Conservation (phyloP, 352 stramenopile genomes). For the Pythium rishiriense region DNA sequence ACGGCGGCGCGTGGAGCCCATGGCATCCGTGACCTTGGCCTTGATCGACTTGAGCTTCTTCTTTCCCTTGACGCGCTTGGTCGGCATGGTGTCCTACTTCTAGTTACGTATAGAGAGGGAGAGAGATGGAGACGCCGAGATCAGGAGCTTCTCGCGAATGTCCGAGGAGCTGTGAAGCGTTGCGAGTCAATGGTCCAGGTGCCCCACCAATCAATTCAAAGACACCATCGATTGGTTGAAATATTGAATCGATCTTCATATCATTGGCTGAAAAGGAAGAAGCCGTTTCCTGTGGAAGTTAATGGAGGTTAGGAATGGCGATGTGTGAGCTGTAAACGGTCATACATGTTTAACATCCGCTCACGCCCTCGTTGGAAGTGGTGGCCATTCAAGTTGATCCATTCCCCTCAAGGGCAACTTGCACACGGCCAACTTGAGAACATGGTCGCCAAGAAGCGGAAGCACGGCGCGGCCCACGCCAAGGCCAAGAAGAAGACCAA, state of each 20-base stretch:
- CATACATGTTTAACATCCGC: slow-evolving; percentile 2
- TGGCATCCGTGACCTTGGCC: slow-evolving; percentile 82
- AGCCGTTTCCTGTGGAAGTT: slow-evolving; percentile 1
- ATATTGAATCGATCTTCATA: neutral
- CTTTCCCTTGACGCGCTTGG: slow-evolving; percentile 88
- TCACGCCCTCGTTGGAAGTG: slow-evolving; percentile 4
- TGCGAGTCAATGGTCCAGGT: slow-evolving; percentile 1
- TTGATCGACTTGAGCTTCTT: slow-evolving; percentile 92
- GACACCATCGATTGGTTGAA: slow-evolving; percentile 13
- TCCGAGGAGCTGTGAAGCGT: slow-evolving; percentile 9
- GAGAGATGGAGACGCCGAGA: slow-evolving; percentile 1
- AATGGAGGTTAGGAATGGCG: slow-evolving; percentile 10
- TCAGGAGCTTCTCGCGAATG: slow-evolving; percentile 8
- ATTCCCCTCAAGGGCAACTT: neutral
- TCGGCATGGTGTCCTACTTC: slow-evolving; percentile 74
- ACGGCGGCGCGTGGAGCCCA: slow-evolving; percentile 79
- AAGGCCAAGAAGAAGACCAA: slow-evolving; percentile 53
- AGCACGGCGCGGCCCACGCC: slow-evolving; percentile 30
- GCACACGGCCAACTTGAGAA: neutral
- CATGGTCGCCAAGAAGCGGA: slow-evolving; percentile 70
- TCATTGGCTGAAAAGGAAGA: slow-evolving; percentile 31
- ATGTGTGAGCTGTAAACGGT: neutral
- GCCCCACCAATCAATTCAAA: slow-evolving; percentile 38
- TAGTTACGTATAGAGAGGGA: neutral
- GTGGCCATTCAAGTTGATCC: slow-evolving; percentile 7